phyloP scores from a whole-genome alignment of 768 basidiomycete species.

The Boletales sp. region DNA sequence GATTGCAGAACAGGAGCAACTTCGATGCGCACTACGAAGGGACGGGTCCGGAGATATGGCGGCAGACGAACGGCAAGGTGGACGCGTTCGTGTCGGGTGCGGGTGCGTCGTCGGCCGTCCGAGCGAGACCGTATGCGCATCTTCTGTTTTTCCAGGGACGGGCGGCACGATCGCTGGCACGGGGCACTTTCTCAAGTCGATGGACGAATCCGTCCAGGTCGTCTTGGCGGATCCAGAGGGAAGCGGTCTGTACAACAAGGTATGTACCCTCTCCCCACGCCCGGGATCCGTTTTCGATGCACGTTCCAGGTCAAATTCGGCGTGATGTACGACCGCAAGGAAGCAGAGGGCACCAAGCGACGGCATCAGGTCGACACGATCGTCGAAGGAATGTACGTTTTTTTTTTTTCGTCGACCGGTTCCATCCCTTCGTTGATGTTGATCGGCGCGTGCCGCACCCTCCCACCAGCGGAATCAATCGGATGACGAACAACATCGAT shows the following conservation, averaged over 20 bases:
- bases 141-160: constrained; percentile 60
- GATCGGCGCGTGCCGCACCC: not conserved
- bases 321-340: constrained; percentile 92
- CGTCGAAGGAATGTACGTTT: constrained; percentile 80
- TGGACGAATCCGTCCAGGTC: constrained; percentile 61
- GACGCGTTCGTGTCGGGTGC: constrained; percentile 90
- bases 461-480: constrained; percentile 79
- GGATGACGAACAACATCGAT: constrained; percentile 87
- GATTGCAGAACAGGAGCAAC: constrained; percentile 70
- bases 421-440: not conserved
- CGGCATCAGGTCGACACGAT: constrained; percentile 95
- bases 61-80: constrained; percentile 79
- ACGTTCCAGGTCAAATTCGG: constrained; percentile 70
- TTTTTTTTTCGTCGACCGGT: constrained; percentile 8
- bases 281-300: too few species aligned
- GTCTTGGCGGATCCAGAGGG: constrained; percentile 90
- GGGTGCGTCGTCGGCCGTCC: constrained; percentile 40
- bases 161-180: constrained; percentile 92
- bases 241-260: constrained; percentile 94
- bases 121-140: not conserved
- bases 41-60: constrained; percentile 94
- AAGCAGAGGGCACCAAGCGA: constrained; percentile 90
- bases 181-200: constrained; percentile 75
- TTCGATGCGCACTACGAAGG: constrained; percentile 84
- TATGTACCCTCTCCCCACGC: constrained; percentile 37